Evolutionary conservation across 352 stramenopile species (phyloP).

Genomic region (Globisporangium rhizosaccharum): DNA sequence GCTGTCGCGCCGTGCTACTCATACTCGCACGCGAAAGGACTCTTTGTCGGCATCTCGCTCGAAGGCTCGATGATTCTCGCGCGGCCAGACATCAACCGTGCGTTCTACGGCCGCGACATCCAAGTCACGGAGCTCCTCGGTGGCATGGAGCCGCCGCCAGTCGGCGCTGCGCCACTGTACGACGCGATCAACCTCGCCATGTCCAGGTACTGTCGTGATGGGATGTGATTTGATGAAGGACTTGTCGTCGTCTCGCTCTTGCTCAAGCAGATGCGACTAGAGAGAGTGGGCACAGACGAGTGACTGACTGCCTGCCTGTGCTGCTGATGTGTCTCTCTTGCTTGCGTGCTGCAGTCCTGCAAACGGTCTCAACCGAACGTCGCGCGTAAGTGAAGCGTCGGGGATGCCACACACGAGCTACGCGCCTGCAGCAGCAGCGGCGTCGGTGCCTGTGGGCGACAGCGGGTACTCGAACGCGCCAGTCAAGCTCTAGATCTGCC

Average conservation of each 20-base stretch:
- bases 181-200: slow-evolving; percentile 67
- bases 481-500: slow-evolving; percentile 28
- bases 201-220: slow-evolving; percentile 32
- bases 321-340: not conserved
- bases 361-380: slow-evolving; percentile 53
- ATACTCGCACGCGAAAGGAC: slow-evolving; percentile 88
- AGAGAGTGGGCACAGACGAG: no score
- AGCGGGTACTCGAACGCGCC: slow-evolving; percentile 32
- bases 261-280: not conserved
- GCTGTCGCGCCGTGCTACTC: slow-evolving; percentile 89
- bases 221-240: not conserved
- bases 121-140: slow-evolving; percentile 63
- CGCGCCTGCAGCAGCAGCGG: not conserved
- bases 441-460: slow-evolving; percentile 11
- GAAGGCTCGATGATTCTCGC: slow-evolving; percentile 89
- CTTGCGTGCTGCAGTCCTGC: slow-evolving; percentile 30
- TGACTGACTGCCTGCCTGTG: no score
- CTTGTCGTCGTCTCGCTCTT: not conserved
- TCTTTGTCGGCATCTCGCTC: slow-evolving; percentile 87
- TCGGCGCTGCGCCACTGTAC: slow-evolving; percentile 82
- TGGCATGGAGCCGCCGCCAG: slow-evolving; percentile 69
- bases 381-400: slow-evolving; percentile 4
- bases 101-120: slow-evolving; percentile 89
- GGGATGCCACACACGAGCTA: slow-evolving; percentile 11
- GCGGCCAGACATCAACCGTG: slow-evolving; percentile 86